Evolutionary conservation across 2,329 filamentous ascomycete genomes (phyloP).

Genomic region (Talaromyces amestolkiae): DNA sequence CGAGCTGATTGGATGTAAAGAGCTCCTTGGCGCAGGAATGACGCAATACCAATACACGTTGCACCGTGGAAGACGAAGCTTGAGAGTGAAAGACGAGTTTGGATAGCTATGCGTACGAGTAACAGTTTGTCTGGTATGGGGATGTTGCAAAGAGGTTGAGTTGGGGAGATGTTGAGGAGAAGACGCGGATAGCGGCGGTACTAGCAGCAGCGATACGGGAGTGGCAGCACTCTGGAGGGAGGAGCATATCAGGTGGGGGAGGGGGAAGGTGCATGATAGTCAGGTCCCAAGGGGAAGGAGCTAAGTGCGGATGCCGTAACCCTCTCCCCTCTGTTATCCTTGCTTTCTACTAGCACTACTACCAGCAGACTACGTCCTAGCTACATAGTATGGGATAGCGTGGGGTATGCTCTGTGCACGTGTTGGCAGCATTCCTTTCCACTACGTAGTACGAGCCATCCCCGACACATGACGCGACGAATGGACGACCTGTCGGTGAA

Average conservation of each 20-base stretch:
- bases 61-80: neutral
- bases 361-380: neutral
- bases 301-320: slow-evolving; percentile 5
- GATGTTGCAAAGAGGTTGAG: neutral
- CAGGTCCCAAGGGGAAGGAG: slow-evolving; percentile 13
- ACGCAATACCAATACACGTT: slow-evolving; percentile 1
- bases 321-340: neutral
- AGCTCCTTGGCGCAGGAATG: slow-evolving; percentile 7
- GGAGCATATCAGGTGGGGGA: slow-evolving; percentile 10
- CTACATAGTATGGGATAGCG: neutral
- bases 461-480: neutral
- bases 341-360: neutral
- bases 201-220: neutral
- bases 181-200: slow-evolving; percentile 2
- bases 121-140: slow-evolving; percentile 4
- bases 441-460: neutral
- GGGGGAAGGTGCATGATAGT: slow-evolving; percentile 16
- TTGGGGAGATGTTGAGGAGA: neutral
- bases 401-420: neutral
- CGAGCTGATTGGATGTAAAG: neutral
- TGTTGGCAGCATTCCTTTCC: neutral
- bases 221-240: neutral
- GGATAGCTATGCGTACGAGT: neutral
- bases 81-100: neutral
- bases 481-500: neutral